Percentiles rank a stretch among this genome's conserved stretches.
These are phyloP conservation scores for Pichia deserticola DNA, from an alignment of 805 yeast genomes.

Conservation along the genomic window DNA sequence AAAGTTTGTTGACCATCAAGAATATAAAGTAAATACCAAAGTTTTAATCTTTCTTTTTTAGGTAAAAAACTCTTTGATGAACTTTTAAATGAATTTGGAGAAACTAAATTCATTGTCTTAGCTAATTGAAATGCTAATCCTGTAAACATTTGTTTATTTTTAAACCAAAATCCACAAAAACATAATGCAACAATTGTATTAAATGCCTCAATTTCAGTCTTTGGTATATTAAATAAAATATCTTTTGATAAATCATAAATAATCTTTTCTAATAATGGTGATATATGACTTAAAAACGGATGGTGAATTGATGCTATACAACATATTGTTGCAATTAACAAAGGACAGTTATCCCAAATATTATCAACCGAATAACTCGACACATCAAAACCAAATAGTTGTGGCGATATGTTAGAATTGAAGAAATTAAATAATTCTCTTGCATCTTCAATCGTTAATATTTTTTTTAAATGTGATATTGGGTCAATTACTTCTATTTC, in stretches of 20 bases:
- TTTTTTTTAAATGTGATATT: conserved; percentile 11
- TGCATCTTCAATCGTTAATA: conserved; percentile 28
- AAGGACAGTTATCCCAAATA: conserved; percentile 50
- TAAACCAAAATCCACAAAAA: conserved; percentile 63
- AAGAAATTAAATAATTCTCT: conserved; percentile 44
- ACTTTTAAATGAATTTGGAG: conserved; percentile 11
- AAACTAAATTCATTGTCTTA: conserved; percentile 41
- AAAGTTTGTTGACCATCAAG: conserved; percentile 65
- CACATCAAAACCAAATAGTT: conserved; percentile 58
- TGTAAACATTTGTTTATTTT: conserved; percentile 56
- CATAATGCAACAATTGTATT: conserved; percentile 57
- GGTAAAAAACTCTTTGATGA: conserved; percentile 16
- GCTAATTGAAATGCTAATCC: conserved; percentile 65
- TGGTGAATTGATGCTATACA: conserved; percentile 59
- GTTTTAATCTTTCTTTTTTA: conserved; percentile 41
- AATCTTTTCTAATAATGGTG: conserved; percentile 21
- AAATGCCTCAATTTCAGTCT: conserved; percentile 42
- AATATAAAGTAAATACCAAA: conserved; percentile 61
- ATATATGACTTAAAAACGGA: conserved; percentile 28
- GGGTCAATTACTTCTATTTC: background rate
- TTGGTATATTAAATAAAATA: conserved; percentile 29
- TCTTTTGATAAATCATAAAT: conserved; percentile 25
- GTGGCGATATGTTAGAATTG: conserved; percentile 50
- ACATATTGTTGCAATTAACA: conserved; percentile 52
- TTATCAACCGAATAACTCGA: conserved; percentile 40